Evolutionary conservation across 257 asterid species (phyloP).

Genomic region (Nicotiana paniculata): DNA sequence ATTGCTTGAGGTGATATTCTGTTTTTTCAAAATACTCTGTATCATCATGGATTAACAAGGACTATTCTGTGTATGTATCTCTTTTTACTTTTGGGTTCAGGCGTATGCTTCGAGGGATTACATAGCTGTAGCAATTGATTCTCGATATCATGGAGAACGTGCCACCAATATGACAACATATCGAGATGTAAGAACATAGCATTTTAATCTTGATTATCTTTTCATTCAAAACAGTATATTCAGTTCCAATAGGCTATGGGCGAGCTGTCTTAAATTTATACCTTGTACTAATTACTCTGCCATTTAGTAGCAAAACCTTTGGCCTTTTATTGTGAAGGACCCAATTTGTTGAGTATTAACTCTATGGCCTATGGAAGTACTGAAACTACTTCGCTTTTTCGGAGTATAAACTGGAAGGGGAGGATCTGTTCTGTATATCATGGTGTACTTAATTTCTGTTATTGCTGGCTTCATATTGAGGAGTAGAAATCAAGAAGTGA

Average conservation of each 20-base stretch:
- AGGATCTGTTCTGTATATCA: background rate
- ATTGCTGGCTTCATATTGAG: background rate
- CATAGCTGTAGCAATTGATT: conserved; percentile 80
- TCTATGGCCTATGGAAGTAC: background rate
- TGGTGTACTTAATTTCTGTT: background rate
- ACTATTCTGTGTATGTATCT: background rate
- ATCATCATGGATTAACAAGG: background rate
- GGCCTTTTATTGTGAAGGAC: background rate
- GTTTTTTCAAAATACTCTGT: background rate
- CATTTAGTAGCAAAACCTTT: background rate
- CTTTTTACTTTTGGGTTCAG: conserved; percentile 29
- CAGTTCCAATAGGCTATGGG: background rate
- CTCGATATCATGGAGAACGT: conserved; percentile 97
- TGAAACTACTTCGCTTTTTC: background rate
- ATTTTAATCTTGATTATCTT: conserved; percentile 6
- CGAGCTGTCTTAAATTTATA: background rate
- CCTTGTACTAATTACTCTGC: background rate
- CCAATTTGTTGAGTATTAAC: background rate
- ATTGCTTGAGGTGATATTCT: conserved; percentile 64
- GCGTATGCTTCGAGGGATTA: conserved; percentile 93
- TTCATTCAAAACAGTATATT: background rate
- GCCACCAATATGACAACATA: conserved; percentile 71
- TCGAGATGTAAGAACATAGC: conserved; percentile 48
- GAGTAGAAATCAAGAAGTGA: background rate
- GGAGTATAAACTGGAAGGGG: background rate